phyloP scores from a whole-genome alignment of 257 asterid genomes.

The Paraleonurus japonicus region DNA sequence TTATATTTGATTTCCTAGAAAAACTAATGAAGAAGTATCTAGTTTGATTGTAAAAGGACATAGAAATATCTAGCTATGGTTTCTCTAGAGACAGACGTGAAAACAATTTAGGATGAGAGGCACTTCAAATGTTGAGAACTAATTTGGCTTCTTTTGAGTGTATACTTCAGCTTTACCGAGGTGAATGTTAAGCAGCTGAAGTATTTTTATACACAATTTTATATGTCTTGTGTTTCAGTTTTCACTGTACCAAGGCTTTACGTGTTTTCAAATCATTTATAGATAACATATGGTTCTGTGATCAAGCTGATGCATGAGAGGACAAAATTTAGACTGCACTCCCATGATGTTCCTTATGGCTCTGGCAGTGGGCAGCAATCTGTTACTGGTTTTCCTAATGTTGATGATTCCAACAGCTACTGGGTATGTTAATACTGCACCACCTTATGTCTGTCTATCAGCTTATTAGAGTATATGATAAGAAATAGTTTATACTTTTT shows the following conservation, averaged over 20 bases:
- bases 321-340: slow-evolving; percentile 83
- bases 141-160: slow-evolving; percentile 1
- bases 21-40: neutral
- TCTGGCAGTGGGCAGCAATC: slow-evolving; percentile 99
- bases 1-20: no score
- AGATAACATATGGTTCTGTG: slow-evolving; percentile 85
- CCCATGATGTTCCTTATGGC: slow-evolving; percentile 97
- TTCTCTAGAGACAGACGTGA: neutral
- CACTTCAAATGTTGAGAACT: neutral
- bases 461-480: neutral
- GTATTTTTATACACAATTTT: neutral
- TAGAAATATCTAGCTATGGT: neutral
- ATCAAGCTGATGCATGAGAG: slow-evolving; percentile 92
- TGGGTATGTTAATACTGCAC: slow-evolving; percentile 54
- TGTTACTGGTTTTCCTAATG: slow-evolving; percentile 86
- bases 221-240: neutral
- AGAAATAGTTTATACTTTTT: no score
- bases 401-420: slow-evolving; percentile 92
- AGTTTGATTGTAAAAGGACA: neutral
- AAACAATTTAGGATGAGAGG: neutral
- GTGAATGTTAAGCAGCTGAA: neutral
- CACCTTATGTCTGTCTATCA: neutral
- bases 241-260: neutral
- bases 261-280: neutral
- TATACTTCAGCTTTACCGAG: neutral